Conservation (phyloP, 2,329 filamentous ascomycete species). For the Aspergillus phoenicis region DNA sequence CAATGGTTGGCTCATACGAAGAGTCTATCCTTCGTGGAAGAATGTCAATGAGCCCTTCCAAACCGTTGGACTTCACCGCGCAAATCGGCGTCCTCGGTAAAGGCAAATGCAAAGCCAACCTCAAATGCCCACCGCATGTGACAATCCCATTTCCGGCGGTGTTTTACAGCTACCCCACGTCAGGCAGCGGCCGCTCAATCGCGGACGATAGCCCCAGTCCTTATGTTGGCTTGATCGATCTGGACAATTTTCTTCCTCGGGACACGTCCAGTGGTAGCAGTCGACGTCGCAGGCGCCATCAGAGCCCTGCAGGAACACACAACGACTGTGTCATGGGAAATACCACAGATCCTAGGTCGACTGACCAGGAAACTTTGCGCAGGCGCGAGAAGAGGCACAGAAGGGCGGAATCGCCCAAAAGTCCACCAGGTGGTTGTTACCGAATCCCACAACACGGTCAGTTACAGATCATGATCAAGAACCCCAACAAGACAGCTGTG, state of each 20-base stretch:
- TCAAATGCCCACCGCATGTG: constrained; percentile 87
- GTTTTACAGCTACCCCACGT: constrained; percentile 87
- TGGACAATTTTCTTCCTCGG: constrained; percentile 74
- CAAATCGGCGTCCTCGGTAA: constrained; percentile 92
- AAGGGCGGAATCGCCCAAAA: constrained; percentile 61
- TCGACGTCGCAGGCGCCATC: constrained; percentile 43
- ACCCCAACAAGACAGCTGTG: constrained; percentile 96
- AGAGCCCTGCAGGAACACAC: constrained; percentile 27
- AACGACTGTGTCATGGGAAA: constrained; percentile 19
- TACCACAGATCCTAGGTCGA: constrained; percentile 12
- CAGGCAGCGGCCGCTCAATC: constrained; percentile 63
- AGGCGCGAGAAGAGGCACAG: constrained; percentile 61
- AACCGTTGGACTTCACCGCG: constrained; percentile 87
- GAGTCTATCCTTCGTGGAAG: constrained; percentile 92
- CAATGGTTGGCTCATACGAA: constrained; percentile 97
- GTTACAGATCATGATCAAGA: constrained; percentile 95
- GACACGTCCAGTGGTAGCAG: constrained; percentile 43
- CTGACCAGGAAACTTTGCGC: constrained; percentile 43
- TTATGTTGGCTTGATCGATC: constrained; percentile 89
- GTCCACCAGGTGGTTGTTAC: constrained; percentile 85
- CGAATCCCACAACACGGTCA: constrained; percentile 92
- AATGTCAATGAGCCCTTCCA: constrained; percentile 95
- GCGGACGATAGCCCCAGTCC: constrained; percentile 87
- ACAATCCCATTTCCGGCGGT: constrained; percentile 90
- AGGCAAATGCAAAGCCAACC: constrained; percentile 81